A percentile compares a stretch with the other conserved stretches of the same genome.
Conservation (phyloP, 371 early-diverging fungal species). For the Circinella minor region DNA sequence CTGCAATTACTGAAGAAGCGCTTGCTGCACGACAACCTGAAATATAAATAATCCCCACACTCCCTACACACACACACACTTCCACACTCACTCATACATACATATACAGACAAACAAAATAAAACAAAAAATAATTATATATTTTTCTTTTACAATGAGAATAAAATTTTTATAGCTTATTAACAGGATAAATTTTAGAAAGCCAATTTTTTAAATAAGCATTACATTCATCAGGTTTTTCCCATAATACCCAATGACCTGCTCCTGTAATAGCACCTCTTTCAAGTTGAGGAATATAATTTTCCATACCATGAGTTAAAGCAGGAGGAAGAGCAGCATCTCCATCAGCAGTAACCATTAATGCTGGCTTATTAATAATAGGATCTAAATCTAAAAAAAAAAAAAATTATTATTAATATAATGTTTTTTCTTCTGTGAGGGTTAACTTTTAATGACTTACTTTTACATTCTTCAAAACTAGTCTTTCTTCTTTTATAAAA, state of each 20-base stretch:
- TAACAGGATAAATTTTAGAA: slow-evolving; percentile 19
- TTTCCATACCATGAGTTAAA: slow-evolving; percentile 37
- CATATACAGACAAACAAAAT: background rate
- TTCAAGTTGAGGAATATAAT: slow-evolving; percentile 41
- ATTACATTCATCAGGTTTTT: slow-evolving; percentile 46
- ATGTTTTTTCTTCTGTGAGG: background rate
- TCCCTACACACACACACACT: too few species aligned
- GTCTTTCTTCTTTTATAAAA: slow-evolving; percentile 48
- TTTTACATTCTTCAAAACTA: slow-evolving; percentile 48
- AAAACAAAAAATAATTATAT: background rate
- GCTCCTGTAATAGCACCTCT: slow-evolving; percentile 33
- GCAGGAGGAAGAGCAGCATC: slow-evolving; percentile 48
- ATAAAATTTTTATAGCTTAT: slow-evolving; percentile 5
- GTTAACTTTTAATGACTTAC: slow-evolving; percentile 14
- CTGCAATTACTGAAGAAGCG: slow-evolving; percentile 40
- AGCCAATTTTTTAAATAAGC: slow-evolving; percentile 35
- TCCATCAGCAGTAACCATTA: slow-evolving; percentile 48
- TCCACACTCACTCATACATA: too few species aligned
- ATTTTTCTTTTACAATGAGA: background rate
- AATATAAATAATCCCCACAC: slow-evolving; percentile 4
- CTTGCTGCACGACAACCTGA: slow-evolving; percentile 45
- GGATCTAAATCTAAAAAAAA: slow-evolving; percentile 27
- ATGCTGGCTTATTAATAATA: slow-evolving; percentile 37
- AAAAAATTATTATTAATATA: background rate
- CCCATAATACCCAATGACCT: slow-evolving; percentile 58